Base-by-base conservation (phyloP, 2,329 filamentous ascomycete species). In the Sphaerulina musiva region DNA sequence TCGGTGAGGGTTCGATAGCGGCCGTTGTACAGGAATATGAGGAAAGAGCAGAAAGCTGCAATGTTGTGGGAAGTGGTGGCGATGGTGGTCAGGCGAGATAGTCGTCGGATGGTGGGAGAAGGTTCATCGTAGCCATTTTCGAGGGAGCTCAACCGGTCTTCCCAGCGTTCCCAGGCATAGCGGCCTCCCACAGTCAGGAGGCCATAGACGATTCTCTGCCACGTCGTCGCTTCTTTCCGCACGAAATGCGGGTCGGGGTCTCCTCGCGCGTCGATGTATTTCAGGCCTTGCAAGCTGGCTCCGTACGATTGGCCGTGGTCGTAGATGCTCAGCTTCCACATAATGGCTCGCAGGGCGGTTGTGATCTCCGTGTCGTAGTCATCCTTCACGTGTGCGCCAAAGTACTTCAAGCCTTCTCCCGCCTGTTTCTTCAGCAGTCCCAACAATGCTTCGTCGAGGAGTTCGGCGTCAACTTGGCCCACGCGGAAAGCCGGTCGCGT, bases 311-410 rank as follows among this genome's bases (percentile, higher is more conserved):
- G 89, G 70, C 95, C 85, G 70, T 96, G 89, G 70, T 97, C 91
- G 93, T 93, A 98, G 55, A 98, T 85, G 12, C 87, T 89, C 58
- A 98, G 80, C 73, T 98, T 98, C 78, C 96, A 98, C 6, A 98
- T 76, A 2, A 90, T 76, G 1, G 86, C 82, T 45, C 92, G 80
- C 53, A 98, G 77, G 0, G 77, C 80, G 29, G 96, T 78, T 58
- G 86, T 78, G 51, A 97, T 92, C 73, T 97, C 93, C 49, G 87
- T 79, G 11, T 84, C 84, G 84, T 89, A 96, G 66, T 95, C 88
- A 69, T 95, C 89, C 55, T 86, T 82, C 43, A 95, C 73, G 69
- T 91, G 82, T 12, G 78, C 85, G 45, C 86, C 85, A 62, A 91
- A 86, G 70, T 95, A 93, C 68, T 91, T 95, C 55, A 97, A 75